phyloP scores from a whole-genome alignment of 495 filamentous ascomycete species.

The Evansstolkia leycettana region DNA sequence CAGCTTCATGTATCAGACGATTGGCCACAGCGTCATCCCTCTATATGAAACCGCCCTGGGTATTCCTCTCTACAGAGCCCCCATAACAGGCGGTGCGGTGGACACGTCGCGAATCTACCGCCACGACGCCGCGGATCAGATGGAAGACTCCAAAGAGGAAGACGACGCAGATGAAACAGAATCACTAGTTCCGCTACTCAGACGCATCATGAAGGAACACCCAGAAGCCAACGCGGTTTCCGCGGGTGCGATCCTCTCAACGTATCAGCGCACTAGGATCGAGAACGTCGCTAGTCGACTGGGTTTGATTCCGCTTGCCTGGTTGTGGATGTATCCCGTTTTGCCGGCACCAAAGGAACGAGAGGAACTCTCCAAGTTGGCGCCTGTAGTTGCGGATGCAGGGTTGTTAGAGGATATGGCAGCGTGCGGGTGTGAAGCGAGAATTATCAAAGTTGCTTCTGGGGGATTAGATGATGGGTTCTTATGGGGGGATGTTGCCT shows the following conservation, averaged over 20 bases:
- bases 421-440: conserved; percentile 58
- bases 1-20: conserved; percentile 99
- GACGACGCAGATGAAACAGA: conserved; percentile 67
- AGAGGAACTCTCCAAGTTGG: neutral
- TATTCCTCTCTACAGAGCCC: conserved; percentile 66
- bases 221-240: conserved; percentile 75
- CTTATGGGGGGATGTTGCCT: conserved; percentile 69
- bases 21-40: conserved; percentile 78
- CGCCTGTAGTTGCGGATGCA: conserved; percentile 17
- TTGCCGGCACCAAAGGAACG: conserved; percentile 37
- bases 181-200: conserved; percentile 62
- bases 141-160: conserved; percentile 37
- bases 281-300: conserved; percentile 76
- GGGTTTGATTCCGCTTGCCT: conserved; percentile 67
- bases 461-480: conserved; percentile 73
- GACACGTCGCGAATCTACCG: conserved; percentile 32
- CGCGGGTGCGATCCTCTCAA: conserved; percentile 84
- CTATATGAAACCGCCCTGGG: conserved; percentile 67
- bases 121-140: conserved; percentile 52
- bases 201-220: conserved; percentile 45
- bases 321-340: conserved; percentile 81
- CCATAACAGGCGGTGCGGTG: conserved; percentile 56
- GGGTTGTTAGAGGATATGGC: conserved; percentile 73
- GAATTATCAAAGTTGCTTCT: conserved; percentile 89
- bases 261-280: conserved; percentile 88